Evolutionary conservation across 164 flowering plant genomes (phyloP).

Genomic region (Stephania japonica): DNA sequence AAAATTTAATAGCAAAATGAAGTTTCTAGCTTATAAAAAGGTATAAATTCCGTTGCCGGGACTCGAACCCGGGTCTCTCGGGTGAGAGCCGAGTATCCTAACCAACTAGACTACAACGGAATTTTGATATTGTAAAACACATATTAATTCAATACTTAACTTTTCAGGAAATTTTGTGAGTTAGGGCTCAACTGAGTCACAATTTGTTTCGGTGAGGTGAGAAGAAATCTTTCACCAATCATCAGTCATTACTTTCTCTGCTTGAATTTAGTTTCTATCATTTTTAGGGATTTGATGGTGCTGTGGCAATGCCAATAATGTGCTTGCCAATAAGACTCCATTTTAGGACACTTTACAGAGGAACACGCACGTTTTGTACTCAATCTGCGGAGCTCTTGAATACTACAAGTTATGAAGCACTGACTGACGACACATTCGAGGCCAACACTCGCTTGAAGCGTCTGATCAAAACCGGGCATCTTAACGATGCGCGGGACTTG

Average conservation of each 20-base stretch:
- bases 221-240: too few relatives aligned
- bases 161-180: too few relatives aligned
- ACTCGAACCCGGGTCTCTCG: constrained; percentile 99
- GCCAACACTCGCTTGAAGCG: constrained; percentile 36
- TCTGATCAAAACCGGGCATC: constrained; percentile 33
- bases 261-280: too few relatives aligned
- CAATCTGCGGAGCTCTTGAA: constrained; percentile 8
- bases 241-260: too few relatives aligned
- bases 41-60: constrained; percentile 98
- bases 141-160: too few relatives aligned
- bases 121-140: too few relatives aligned
- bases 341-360: constrained; percentile 24
- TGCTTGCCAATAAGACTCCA: constrained; percentile 19
- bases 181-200: too few relatives aligned
- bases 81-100: constrained; percentile 99
- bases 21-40: too few relatives aligned
- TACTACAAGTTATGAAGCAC: not conserved
- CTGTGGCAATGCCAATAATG: constrained; percentile 13
- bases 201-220: too few relatives aligned
- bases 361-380: constrained; percentile 15
- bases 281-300: not conserved
- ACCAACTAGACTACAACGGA: constrained; percentile 99
- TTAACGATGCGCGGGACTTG: constrained; percentile 54
- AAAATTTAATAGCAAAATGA: too few relatives aligned
- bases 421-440: constrained; percentile 24